Percentiles rank a stretch among this genome's conserved stretches.
phyloP scores from a whole-genome alignment of 2,329 filamentous ascomycete genomes.

The Arthrocladium fulminans region DNA sequence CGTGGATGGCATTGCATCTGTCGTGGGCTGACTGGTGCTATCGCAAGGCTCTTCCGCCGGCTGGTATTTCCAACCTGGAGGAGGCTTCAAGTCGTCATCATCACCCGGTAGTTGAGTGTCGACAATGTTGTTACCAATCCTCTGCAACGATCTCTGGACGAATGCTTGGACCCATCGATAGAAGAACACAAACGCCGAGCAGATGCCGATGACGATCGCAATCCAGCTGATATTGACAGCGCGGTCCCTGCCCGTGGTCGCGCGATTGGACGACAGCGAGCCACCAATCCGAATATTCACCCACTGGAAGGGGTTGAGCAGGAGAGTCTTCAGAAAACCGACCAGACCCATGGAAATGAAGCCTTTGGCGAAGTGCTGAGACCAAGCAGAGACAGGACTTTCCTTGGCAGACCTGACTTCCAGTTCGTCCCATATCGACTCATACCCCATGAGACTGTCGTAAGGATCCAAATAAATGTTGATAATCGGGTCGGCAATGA shows the following conservation, averaged over 20 bases:
- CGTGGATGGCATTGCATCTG: not conserved
- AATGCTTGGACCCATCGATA: constrained; percentile 22
- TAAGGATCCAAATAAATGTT: constrained; percentile 76
- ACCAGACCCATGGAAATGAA: constrained; percentile 81
- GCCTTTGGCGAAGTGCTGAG: constrained; percentile 78
- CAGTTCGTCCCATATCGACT: constrained; percentile 29
- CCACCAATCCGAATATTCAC: constrained; percentile 61
- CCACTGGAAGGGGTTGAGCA: constrained; percentile 64
- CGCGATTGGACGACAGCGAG: constrained; percentile 29
- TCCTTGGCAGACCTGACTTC: constrained; percentile 12
- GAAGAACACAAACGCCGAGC: constrained; percentile 21
- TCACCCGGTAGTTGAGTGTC: constrained; percentile 22
- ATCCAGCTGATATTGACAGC: constrained; percentile 70
- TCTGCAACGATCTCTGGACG: constrained; percentile 17
- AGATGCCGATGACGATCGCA: constrained; percentile 68
- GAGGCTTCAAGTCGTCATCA: constrained; percentile 23
- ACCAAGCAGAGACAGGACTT: constrained; percentile 52
- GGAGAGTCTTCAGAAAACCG: constrained; percentile 72
- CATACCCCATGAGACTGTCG: constrained; percentile 42
- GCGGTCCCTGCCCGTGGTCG: constrained; percentile 60
- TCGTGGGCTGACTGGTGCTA: not conserved
- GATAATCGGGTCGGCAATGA: constrained; percentile 86
- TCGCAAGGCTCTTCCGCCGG: not conserved
- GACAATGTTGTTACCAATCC: constrained; percentile 23
- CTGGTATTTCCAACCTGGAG: constrained; percentile 12